Conservation (phyloP, 139 green algal genomes). For the Limnomonas spitsbergensis region DNA sequence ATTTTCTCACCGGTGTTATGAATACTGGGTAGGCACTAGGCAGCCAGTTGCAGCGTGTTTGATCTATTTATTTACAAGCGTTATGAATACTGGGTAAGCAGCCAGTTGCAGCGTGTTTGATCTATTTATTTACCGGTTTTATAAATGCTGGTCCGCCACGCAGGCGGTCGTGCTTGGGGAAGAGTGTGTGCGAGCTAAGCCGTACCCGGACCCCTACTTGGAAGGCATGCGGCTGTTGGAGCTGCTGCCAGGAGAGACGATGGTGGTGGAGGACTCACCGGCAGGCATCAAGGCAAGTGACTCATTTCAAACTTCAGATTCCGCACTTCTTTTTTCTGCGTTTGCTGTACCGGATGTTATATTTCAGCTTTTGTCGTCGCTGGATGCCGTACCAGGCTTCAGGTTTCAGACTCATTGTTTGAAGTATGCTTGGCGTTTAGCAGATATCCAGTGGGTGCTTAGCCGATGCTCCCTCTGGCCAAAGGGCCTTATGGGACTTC, state of each 20-base stretch:
- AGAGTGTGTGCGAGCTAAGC: constrained; percentile 70
- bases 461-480: not conserved
- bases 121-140: too few relatives aligned
- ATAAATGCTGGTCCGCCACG: too few relatives aligned
- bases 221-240: constrained; percentile 53
- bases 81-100: too few relatives aligned
- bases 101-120: too few relatives aligned
- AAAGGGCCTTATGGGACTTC: too few relatives aligned
- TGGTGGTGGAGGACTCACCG: constrained; percentile 17
- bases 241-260: constrained; percentile 19
- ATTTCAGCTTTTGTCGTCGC: not conserved
- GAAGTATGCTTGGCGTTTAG: not conserved
- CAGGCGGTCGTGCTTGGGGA: constrained; percentile 57
- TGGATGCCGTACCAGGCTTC: not conserved
- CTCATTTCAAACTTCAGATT: not conserved
- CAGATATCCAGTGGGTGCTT: not conserved
- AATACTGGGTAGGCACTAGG: too few relatives aligned
- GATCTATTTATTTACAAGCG: too few relatives aligned
- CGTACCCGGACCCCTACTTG: constrained; percentile 74
- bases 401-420: not conserved
- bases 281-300: constrained; percentile 14
- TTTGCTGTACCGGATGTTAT: not conserved
- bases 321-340: not conserved
- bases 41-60: too few relatives aligned
- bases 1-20: too few relatives aligned